Evolutionary conservation across 2,329 filamentous ascomycete species (phyloP).

Genomic region (Erysiphe pulchra): DNA sequence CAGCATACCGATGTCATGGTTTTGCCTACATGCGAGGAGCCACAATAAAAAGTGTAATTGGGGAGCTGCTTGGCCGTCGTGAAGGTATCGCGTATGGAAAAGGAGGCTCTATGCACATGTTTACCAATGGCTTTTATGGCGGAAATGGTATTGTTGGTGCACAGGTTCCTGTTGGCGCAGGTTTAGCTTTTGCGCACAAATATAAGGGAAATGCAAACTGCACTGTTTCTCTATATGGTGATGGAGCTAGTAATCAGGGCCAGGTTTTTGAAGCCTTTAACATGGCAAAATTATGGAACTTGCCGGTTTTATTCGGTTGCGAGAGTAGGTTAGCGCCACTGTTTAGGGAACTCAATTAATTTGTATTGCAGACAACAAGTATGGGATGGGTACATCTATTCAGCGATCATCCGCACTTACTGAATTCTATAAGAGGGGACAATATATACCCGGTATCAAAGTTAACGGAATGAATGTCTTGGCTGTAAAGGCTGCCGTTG

Average conservation of each 20-base stretch:
- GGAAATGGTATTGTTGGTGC: slow-evolving; percentile 98
- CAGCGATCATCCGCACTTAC: slow-evolving; percentile 83
- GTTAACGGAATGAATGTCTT: slow-evolving; percentile 99
- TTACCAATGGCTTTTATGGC: slow-evolving; percentile 89
- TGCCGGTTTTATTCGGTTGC: slow-evolving; percentile 87
- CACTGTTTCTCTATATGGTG: slow-evolving; percentile 78
- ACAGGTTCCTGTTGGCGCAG: slow-evolving; percentile 90
- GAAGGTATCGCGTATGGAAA: slow-evolving; percentile 97
- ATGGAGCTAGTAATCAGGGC: slow-evolving; percentile 95
- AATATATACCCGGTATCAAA: slow-evolving; percentile 98
- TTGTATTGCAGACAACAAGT: slow-evolving; percentile 68
- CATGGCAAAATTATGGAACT: slow-evolving; percentile 98
- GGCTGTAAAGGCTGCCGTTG: slow-evolving; percentile 84
- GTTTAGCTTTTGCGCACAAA: slow-evolving; percentile 89
- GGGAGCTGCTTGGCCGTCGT: slow-evolving; percentile 79
- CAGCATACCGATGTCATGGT: slow-evolving; percentile 95
- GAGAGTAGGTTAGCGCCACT: slow-evolving; percentile 46
- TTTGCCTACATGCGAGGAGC: slow-evolving; percentile 93
- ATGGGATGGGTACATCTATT: slow-evolving; percentile 96
- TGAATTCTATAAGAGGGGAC: slow-evolving; percentile 99
- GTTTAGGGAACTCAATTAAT: neutral
- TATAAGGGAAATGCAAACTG: slow-evolving; percentile 74
- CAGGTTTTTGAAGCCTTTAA: slow-evolving; percentile 99
- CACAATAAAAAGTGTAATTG: slow-evolving; percentile 75
- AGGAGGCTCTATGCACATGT: slow-evolving; percentile 99